These are phyloP conservation scores for Botrytis aclada DNA, from an alignment of 2,329 filamentous ascomycete species.

Conservation along the genomic window DNA sequence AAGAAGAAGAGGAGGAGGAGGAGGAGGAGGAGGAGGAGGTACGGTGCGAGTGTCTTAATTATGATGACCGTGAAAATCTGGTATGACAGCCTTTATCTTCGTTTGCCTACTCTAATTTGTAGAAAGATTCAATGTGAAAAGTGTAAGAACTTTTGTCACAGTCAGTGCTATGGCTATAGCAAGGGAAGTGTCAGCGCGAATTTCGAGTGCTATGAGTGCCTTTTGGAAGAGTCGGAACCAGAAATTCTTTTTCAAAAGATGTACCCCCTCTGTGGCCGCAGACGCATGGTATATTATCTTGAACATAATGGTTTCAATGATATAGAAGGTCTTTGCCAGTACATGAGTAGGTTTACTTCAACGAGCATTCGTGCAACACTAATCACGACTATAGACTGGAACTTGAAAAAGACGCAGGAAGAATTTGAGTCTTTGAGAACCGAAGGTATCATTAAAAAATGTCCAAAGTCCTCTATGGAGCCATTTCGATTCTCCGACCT, in stretches of 20 bases:
- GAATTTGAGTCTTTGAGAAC: conserved; percentile 15
- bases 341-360: conserved; percentile 1
- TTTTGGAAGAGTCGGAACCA: conserved; percentile 17
- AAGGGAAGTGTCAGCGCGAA: background rate
- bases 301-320: conserved; percentile 13
- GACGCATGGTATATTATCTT: conserved; percentile 26
- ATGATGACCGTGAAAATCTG: conserved; percentile 7
- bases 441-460: conserved; percentile 20
- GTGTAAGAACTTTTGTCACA: conserved; percentile 26
- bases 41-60: background rate
- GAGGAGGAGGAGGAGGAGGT: background rate
- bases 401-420: conserved; percentile 5
- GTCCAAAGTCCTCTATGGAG: background rate
- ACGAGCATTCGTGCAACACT: background rate
- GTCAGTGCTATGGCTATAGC: conserved; percentile 31
- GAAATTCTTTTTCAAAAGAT: conserved; percentile 14
- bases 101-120: background rate
- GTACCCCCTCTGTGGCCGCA: conserved; percentile 18
- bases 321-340: conserved; percentile 19
- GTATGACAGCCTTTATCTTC: background rate
- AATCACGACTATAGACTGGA: background rate
- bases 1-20: too few relatives aligned
- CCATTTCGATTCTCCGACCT: conserved; percentile 4
- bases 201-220: conserved; percentile 27
- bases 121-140: conserved; percentile 27